A percentile compares a stretch with the other conserved stretches of the same genome.
Evolutionary conservation across 2,329 filamentous ascomycete genomes (phyloP).

Genomic region (Fusarium goolgardi): DNA sequence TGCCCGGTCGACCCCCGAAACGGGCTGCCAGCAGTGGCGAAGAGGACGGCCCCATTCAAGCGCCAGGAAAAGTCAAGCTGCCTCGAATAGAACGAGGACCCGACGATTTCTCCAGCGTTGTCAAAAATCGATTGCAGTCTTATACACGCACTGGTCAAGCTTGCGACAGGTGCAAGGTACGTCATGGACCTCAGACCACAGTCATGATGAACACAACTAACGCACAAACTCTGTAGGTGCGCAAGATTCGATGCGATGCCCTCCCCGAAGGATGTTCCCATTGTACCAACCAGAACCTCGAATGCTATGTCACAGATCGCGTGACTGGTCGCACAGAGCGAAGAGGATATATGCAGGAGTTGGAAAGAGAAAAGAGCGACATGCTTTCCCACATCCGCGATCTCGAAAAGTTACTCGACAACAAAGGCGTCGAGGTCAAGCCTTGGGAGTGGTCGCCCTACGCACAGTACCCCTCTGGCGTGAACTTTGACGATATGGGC

Average conservation of each 20-base stretch:
- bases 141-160: slow-evolving; percentile 81
- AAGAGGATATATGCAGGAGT: slow-evolving; percentile 79
- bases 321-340: slow-evolving; percentile 84
- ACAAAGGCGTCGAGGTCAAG: slow-evolving; percentile 70
- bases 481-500: slow-evolving; percentile 44
- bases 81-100: slow-evolving; percentile 60
- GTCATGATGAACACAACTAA: slow-evolving; percentile 14
- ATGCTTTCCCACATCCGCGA: slow-evolving; percentile 75
- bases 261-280: slow-evolving; percentile 84
- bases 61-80: slow-evolving; percentile 59
- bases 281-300: slow-evolving; percentile 78
- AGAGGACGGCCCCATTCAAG: slow-evolving; percentile 39
- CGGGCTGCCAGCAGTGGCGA: slow-evolving; percentile 48
- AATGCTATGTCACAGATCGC: slow-evolving; percentile 87
- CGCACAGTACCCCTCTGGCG: slow-evolving; percentile 44
- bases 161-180: slow-evolving; percentile 88
- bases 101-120: slow-evolving; percentile 66
- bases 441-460: slow-evolving; percentile 57
- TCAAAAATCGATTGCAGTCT: slow-evolving; percentile 66
- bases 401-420: slow-evolving; percentile 73
- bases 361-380: slow-evolving; percentile 77
- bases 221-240: slow-evolving; percentile 62
- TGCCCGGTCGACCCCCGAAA: slow-evolving; percentile 42
- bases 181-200: slow-evolving; percentile 35
- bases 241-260: slow-evolving; percentile 90